Base-by-base conservation (phyloP, 352 stramenopile genomes). In the Globisporangium acanthophoron region DNA sequence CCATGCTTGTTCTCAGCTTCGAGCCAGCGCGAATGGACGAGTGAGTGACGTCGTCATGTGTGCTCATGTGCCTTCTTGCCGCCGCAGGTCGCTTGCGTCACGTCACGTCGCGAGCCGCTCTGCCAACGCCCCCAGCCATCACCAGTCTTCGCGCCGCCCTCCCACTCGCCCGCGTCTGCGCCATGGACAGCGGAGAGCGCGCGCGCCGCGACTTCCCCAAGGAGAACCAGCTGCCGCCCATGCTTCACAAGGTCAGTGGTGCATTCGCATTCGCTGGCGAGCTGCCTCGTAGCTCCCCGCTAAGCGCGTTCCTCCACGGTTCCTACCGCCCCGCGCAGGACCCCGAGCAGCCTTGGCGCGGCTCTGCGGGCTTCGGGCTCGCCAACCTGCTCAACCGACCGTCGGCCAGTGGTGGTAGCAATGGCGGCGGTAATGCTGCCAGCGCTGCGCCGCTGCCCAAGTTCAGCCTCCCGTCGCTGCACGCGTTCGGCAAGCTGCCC, bases 361-460 rank as follows among this genome's bases (percentile, higher is more conserved):
- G 69, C 33, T 83, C 80, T 8, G 80, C 74, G 13, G 74, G 78
- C 40, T 94, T 94, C 56, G 81, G 81, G 29, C 74, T 94, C 58
- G 85, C 85, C 31, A 90, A 87, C 61, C 85, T 94, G 53, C 71
- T 94, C 50, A 92, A 94, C 57, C 78, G 78, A 13, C 15, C 51
- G 37, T 37, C 51, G 1, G 2, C 64, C 5, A 44, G 46, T 35
- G 31, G 33, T 6, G 20, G 31, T 33, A 40, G 40, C 65, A 61
- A n/a, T 47, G 37, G 37, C 41, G 40, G 6, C 7, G n/a, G 8
- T 1, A 20, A 48, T n/a, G 20, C 48, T 52, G 45, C 20, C 56
- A 51, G 45, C 18, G 52, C n/a, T 37, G 53, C 45, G 58, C 43
- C 66, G 40, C 73, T 85, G 52, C 76, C 80, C 12, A 82, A 70